A percentile compares a stretch with the other conserved stretches of the same genome.
Evolutionary conservation across 2,329 filamentous ascomycete genomes (phyloP).

Genomic region (Colletotrichum trifolii): DNA sequence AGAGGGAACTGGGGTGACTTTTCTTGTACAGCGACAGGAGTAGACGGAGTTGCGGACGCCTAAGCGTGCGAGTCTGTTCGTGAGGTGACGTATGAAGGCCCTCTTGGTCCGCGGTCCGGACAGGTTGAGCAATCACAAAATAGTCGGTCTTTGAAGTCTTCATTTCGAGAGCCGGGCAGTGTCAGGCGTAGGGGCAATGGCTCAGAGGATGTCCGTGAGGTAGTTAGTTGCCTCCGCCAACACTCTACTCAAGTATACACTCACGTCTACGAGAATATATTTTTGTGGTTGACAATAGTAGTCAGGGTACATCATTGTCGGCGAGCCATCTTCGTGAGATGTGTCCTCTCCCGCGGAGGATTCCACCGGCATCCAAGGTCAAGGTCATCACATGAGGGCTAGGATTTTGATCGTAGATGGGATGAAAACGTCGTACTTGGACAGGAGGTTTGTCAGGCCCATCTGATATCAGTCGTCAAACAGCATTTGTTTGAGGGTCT

Average conservation of each 20-base stretch:
- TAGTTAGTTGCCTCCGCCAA: neutral
- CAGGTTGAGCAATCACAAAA: neutral
- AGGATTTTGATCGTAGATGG: neutral
- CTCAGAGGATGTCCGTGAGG: neutral
- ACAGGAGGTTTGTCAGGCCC: neutral
- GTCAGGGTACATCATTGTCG: neutral
- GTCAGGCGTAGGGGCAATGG: neutral
- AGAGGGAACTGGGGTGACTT: neutral
- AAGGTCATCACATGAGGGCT: constrained; percentile 1
- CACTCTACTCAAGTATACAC: neutral
- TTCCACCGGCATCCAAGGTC: too few relatives aligned
- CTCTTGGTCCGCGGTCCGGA: neutral
- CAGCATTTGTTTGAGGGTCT: constrained; percentile 10
- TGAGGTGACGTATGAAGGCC: constrained; percentile 9
- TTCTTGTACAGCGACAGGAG: constrained; percentile 27
- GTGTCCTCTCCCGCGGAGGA: too few relatives aligned
- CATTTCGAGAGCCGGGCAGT: neutral
- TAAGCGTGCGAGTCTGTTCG: constrained; percentile 1
- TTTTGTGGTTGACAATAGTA: neutral
- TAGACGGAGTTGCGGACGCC: neutral
- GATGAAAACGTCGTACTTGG: constrained; percentile 2
- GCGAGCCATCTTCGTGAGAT: neutral
- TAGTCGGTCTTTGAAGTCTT: neutral
- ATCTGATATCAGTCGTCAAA: constrained; percentile 6
- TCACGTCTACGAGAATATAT: constrained; percentile 1